Evolutionary conservation across 768 basidiomycete genomes (phyloP), one percentile per base, ranked within the genome.

Genomic region (Astraeus odoratus): DNA sequence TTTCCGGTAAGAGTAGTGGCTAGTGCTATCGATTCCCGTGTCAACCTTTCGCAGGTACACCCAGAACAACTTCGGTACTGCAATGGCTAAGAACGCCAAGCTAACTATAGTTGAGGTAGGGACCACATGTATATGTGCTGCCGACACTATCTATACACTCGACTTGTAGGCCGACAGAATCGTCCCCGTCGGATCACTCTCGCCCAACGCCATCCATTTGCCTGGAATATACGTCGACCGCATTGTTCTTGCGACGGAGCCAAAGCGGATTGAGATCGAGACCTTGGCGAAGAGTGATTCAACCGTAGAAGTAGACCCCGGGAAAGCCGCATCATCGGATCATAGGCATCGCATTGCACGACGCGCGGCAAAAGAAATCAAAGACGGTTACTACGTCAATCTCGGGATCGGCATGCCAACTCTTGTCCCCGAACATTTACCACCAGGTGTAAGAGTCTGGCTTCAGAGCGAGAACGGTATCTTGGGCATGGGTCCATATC

Each of bases 331-430:
- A 16, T 77, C 77, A 16, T 64, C 71, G 39, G 72, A 72, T 35
- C 71, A 75, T 52, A 74, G 86, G 43, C 81, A 82, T 50, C 76
- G 81, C 47, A 93, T 93, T 54, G 92, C 87, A 13, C 80, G 74
- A 51, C 83, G 91, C 15, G 91, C 91, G 1, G 92, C 91, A 2
- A 87, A 82, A 69, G 92, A 94, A 66, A 78, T 93, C 56, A 81
- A 81, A 61, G 81, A 93, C 57, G 91, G 90, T 0, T 90, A 74
- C 70, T 83, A 90, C 50, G 89, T 92, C 49, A 93, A 93, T 52
- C 68, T 93, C 46, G 90, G 90, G 23, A 90, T 93, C 52, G 90
- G 90, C 20, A 93, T 93, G 80, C 90, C 89, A 24, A 93, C 89
- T 5, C 76, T 93, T 9, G 85, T 91, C 18, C 86, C 90, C 0